Base-by-base conservation (phyloP, 1,284 basidiomycete genomes). In the Microbotryum lychnidis-dioicae region DNA sequence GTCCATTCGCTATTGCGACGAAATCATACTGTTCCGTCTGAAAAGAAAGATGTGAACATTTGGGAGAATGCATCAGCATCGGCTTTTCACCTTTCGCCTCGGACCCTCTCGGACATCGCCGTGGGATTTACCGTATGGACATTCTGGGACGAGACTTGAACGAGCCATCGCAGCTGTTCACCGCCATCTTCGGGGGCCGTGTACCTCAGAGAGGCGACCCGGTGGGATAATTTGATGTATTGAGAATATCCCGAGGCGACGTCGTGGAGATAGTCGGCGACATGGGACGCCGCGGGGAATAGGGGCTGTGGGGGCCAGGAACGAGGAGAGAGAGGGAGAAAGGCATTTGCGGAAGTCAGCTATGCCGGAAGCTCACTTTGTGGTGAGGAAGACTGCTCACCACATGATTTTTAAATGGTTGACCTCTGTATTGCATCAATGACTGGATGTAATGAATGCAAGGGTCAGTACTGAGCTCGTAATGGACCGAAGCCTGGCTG, bases 1-100 rank as follows among this genome's bases (percentile, higher is more conserved):
- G 76, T 0, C 80, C 80, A 56, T 77, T 78, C 0, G 77, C 75
- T 20, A 79, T 64, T 18, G 71, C 68, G 10, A 77, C 74, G 33
- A 64, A 71, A 59, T 76, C 73, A 56, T 71, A 76, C 51, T 67
- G 64, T 2, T 73, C 72, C 5, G 4, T 48, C 37, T 27, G 27
- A 27, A 27, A 6, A 6, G 27, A 27, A 1, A 27, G 25, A 25
- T 25, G 25, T 25, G 25, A 25, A 5, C 27, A 27, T 27, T 27
- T 27, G 27, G 27, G 27, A 27, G 27, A 27, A 27, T 6, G 27
- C 4, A 27, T 27, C 37, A 42, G 37, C 12, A 18, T 42, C 37
- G 37, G 9, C 37, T 18, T 60, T 31, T 57, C 31, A 31, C n/a
- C 42, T 58, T 27, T 54, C 57, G 16, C 46, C 31, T 23, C 51